phyloP scores from a whole-genome alignment of 2,329 filamentous ascomycete species.

The Coleophoma cylindrospora region DNA sequence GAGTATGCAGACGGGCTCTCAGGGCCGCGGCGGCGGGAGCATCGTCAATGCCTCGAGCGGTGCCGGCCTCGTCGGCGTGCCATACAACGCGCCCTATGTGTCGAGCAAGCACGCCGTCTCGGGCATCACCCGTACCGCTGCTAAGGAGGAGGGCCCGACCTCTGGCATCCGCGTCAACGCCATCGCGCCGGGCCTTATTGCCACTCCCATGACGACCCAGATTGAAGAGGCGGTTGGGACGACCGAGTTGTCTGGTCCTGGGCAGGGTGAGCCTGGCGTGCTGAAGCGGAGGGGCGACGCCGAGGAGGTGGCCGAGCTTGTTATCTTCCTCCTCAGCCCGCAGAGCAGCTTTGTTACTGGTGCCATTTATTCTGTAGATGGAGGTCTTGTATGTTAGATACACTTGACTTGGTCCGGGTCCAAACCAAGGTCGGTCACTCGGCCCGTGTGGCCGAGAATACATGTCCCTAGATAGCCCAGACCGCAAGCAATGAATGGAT shows the following conservation, averaged over 20 bases:
- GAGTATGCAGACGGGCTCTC: slow-evolving; percentile 3
- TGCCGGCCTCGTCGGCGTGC: slow-evolving; percentile 2
- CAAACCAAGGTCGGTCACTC: too few relatives aligned
- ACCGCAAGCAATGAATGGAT: too few relatives aligned
- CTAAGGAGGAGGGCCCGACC: slow-evolving; percentile 5
- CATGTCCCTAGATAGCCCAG: too few relatives aligned
- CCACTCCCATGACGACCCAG: slow-evolving; percentile 12
- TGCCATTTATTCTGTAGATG: slow-evolving; percentile 3
- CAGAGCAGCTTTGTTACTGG: slow-evolving; percentile 6
- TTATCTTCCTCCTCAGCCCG: slow-evolving; percentile 6
- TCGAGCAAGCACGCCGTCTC: slow-evolving; percentile 8
- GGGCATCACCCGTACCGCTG: slow-evolving; percentile 7
- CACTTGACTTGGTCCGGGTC: too few relatives aligned
- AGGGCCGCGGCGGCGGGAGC: not conserved
- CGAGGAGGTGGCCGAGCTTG: slow-evolving; percentile 5
- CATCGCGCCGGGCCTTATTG: slow-evolving; percentile 8
- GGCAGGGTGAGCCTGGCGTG: not conserved
- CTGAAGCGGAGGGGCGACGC: slow-evolving; percentile 5
- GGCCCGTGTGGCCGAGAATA: too few relatives aligned
- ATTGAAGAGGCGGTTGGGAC: slow-evolving; percentile 1
- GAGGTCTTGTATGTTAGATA: too few relatives aligned
- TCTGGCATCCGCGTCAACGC: slow-evolving; percentile 9
- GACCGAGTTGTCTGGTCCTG: slow-evolving; percentile 1
- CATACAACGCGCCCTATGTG: slow-evolving; percentile 4
- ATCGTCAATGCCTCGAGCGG: slow-evolving; percentile 8